A percentile compares a stretch with the other conserved stretches of the same genome.
Conservation (phyloP, 176 grass and related monocot species). For the Aechmea fasciata region DNA sequence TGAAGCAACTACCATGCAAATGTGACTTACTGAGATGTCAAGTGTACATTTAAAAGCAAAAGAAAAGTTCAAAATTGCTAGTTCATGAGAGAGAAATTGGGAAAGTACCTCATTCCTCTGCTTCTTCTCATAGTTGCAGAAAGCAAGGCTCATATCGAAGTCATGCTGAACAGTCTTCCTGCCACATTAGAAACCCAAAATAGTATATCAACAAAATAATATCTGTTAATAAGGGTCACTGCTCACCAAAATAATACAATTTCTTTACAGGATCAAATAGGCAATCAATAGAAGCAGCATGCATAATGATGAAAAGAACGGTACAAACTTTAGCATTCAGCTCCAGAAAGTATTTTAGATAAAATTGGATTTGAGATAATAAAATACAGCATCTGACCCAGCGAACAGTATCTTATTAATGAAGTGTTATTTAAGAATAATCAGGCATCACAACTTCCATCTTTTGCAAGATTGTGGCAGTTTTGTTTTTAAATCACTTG, state of each 20-base stretch:
- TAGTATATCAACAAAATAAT: not conserved
- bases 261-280: not conserved
- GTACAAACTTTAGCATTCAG: not conserved
- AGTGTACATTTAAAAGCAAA: not conserved
- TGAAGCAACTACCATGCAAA: too few relatives aligned
- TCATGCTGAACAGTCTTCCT: conserved; percentile 85
- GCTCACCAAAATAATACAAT: not conserved
- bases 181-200: conserved; percentile 22
- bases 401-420: too few relatives aligned
- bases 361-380: too few relatives aligned
- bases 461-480: too few relatives aligned
- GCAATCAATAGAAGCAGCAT: not conserved
- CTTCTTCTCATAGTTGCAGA: conserved; percentile 92
- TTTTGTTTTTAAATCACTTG: too few relatives aligned
- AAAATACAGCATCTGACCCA: too few relatives aligned
- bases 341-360: too few relatives aligned
- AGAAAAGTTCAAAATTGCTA: not conserved
- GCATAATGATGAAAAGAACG: not conserved
- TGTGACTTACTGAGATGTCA: too few relatives aligned
- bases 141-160: conserved; percentile 84
- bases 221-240: not conserved
- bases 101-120: conserved; percentile 66
- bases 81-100: not conserved
- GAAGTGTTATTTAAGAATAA: too few relatives aligned
- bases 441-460: too few relatives aligned